A percentile compares a stretch with the other conserved stretches of the same genome.
Conservation (phyloP, 1,284 basidiomycete species). For the Tilletia caries region DNA sequence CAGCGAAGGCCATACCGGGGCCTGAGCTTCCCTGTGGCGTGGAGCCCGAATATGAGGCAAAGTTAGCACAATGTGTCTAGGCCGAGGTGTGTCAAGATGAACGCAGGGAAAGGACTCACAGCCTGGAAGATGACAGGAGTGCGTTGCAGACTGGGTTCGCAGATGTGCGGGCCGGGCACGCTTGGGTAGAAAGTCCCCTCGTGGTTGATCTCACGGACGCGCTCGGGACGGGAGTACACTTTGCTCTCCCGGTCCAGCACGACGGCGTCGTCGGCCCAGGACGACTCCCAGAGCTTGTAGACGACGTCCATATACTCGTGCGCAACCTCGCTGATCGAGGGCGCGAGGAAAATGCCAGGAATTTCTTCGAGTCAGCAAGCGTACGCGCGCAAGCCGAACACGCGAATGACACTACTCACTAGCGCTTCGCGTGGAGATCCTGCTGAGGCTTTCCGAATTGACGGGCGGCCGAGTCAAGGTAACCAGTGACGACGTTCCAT, state of each 20-base stretch:
- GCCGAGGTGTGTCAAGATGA: too few species aligned
- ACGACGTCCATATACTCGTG: conserved; percentile 38
- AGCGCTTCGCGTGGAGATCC: conserved; percentile 41
- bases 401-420: conserved; percentile 17
- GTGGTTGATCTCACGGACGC: conserved; percentile 52
- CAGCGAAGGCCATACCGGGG: conserved; percentile 51
- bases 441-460: conserved; percentile 46
- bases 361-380: too few species aligned
- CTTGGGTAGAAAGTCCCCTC: conserved; percentile 36
- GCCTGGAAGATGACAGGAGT: conserved; percentile 54
- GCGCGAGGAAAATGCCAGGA: too few species aligned
- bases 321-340: conserved; percentile 28
- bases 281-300: conserved; percentile 56
- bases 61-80: neutral
- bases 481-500: conserved; percentile 54
- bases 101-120: conserved; percentile 15
- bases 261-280: conserved; percentile 53
- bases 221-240: conserved; percentile 43
- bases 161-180: conserved; percentile 52
- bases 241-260: conserved; percentile 30
- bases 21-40: conserved; percentile 38
- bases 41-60: neutral
- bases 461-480: conserved; percentile 51
- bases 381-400: too few species aligned
- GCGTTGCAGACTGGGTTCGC: conserved; percentile 51